Base-by-base conservation (phyloP, 352 stramenopile genomes). In the Phytophthora syringae region DNA sequence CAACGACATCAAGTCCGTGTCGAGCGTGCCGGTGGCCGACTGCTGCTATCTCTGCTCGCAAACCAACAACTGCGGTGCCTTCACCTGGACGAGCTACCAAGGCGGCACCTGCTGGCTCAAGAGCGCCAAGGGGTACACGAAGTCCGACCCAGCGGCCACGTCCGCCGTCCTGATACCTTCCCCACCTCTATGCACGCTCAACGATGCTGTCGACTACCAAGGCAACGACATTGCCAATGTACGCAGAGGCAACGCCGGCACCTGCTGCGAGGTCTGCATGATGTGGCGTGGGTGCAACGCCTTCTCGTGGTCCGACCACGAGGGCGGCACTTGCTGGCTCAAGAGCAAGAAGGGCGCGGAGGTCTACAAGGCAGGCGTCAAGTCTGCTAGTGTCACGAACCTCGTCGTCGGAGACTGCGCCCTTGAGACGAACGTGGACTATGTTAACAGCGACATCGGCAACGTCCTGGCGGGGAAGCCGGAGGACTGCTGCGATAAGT, bases 141-240 rank as follows among this genome's bases (percentile, higher is more conserved):
- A 37, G 0, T 15, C 30, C 15, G 72, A 66, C 24, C 28, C 50
- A 1, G 55, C 44, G 4, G 49, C 69, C 2, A 61, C 52, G 9
- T 74, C 69, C n/a, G 60, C 67, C 3, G 52, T 69, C n/a, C n/a
- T n/a, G n/a, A n/a, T n/a, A n/a, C n/a, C n/a, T n/a, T n/a, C n/a
- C n/a, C n/a, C n/a, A n/a, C n/a, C n/a, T n/a, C n/a, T n/a, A n/a
- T n/a, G n/a, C n/a, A n/a, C n/a, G n/a, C n/a, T n/a, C n/a, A n/a
- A n/a, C n/a, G n/a, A n/a, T n/a, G n/a, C n/a, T n/a, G n/a, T n/a
- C n/a, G n/a, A n/a, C 28, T 34, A 9, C 28, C 28, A 39, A 18
- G 44, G 48, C 51, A 70, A 73, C 30, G 74, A 82, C 36, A 74
- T 82, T 22, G 60, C 57, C 42, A 78, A 78, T 12, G 65, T 78